Evolutionary conservation across 495 filamentous ascomycete genomes (phyloP), one percentile per base, ranked within the genome.

Genomic region (Clavariopsis aquatica): DNA sequence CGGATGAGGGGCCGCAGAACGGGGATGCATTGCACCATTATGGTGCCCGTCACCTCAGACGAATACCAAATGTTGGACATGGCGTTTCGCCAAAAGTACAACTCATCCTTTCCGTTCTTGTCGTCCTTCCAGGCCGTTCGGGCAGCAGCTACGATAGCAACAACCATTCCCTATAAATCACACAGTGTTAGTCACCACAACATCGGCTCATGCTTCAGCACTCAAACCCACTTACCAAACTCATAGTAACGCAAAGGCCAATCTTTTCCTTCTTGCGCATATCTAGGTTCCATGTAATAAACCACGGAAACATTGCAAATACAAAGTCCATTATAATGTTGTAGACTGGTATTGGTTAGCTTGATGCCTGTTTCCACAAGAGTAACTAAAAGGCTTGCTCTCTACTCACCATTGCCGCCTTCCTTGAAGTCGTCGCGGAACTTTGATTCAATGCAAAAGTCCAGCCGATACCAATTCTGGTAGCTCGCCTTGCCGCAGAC

Each of bases 271-370:
- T 38, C 28, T 52, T 60, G 2, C 57, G 57, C 46, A 60, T 60
- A 19, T 60, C 57, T 17, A 60, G 24, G 3, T 52, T 52, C 57
- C 57, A 60, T 12, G 57, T 60, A 24, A 60, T 49, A 15, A 36
- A 2, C 57, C 57, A 60, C 12, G 57, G 57, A 19, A 60, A 49
- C 9, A 52, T 10, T 1, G 57, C 57, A 29, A 60, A 60, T 2
- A 60, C 27, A 22, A 60, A 60, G 45, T 60, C 57, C 57, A 60
- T 60, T n/a, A 60, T 49, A 26, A 60, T 52, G 31, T 60, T 60
- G 45, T 60, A 60, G 1, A 60, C 46, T 52, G 19, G 9, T 1
- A 12, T 54, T 28, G 15, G 5, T 29, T 19, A 20, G 29, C 17
- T 2, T 6, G 3, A 2, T 6, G 5, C 19, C 24, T n/a, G n/a